phyloP scores from a whole-genome alignment of 129 eudicot genomes.

The Saposhnikovia divaricata region DNA sequence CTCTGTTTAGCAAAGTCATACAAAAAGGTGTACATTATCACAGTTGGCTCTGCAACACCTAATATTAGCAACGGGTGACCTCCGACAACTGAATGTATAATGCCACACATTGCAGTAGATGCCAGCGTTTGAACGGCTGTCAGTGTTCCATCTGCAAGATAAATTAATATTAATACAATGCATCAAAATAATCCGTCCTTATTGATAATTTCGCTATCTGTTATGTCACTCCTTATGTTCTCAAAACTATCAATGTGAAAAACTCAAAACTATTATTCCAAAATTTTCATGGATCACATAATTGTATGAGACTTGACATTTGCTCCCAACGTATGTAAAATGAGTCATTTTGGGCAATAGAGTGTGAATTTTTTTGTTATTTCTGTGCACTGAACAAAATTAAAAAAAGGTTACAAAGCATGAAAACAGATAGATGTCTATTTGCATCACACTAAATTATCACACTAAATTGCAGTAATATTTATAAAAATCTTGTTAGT shows the following conservation, averaged over 20 bases:
- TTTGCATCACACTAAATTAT: background rate
- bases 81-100: constrained; percentile 88
- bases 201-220: background rate
- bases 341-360: background rate
- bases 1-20: constrained; percentile 89
- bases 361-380: background rate
- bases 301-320: background rate
- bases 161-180: constrained; percentile 6
- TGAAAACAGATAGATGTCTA: background rate
- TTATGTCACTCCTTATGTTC: background rate
- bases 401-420: background rate
- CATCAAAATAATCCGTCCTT: background rate
- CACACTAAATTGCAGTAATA: background rate
- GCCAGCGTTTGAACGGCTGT: constrained; percentile 94
- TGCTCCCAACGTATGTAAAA: background rate
- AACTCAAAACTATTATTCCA: background rate
- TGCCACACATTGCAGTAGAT: constrained; percentile 91
- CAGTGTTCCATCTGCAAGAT: constrained; percentile 73
- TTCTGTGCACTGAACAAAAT: background rate
- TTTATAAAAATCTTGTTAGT: background rate
- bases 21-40: constrained; percentile 96
- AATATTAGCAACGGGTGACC: constrained; percentile 92
- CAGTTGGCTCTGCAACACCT: constrained; percentile 99
- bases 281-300: background rate
- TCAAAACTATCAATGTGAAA: background rate